Conservation (phyloP, 2,329 filamentous ascomycete species). For the Talaromyces islandicus region DNA sequence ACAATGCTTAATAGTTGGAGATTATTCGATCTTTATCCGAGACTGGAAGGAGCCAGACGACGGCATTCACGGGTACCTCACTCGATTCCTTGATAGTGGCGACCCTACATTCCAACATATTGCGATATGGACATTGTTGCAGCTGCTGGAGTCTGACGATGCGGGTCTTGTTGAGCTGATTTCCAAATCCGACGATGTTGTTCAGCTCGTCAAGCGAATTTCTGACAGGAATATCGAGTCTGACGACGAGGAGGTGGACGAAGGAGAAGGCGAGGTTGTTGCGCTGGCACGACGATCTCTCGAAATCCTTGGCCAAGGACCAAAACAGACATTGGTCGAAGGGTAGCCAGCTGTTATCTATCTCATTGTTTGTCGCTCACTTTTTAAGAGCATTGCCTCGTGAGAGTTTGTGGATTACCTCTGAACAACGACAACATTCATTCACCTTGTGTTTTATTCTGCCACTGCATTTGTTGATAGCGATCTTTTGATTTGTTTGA, state of each 20-base stretch:
- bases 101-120: constrained; percentile 99
- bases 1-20: constrained; percentile 62
- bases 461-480: constrained; percentile 10
- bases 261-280: constrained; percentile 89
- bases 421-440: background rate
- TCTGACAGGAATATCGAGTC: constrained; percentile 83
- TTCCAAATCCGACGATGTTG: constrained; percentile 81
- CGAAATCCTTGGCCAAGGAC: constrained; percentile 73
- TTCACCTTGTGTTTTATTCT: constrained; percentile 5
- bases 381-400: background rate
- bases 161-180: constrained; percentile 82
- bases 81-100: constrained; percentile 85
- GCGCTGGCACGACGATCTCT: constrained; percentile 84
- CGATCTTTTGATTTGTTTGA: constrained; percentile 7
- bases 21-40: constrained; percentile 92
- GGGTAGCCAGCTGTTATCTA: constrained; percentile 33
- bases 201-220: constrained; percentile 86
- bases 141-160: constrained; percentile 93
- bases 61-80: constrained; percentile 92
- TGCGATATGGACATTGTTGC: constrained; percentile 94
- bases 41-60: constrained; percentile 91
- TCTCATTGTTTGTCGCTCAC: background rate
- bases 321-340: constrained; percentile 73
- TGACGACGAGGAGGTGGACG: constrained; percentile 79
- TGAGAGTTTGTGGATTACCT: background rate